Conservation (phyloP, 176 grass and related monocot species). For the Hsuehochloa calcarea region DNA sequence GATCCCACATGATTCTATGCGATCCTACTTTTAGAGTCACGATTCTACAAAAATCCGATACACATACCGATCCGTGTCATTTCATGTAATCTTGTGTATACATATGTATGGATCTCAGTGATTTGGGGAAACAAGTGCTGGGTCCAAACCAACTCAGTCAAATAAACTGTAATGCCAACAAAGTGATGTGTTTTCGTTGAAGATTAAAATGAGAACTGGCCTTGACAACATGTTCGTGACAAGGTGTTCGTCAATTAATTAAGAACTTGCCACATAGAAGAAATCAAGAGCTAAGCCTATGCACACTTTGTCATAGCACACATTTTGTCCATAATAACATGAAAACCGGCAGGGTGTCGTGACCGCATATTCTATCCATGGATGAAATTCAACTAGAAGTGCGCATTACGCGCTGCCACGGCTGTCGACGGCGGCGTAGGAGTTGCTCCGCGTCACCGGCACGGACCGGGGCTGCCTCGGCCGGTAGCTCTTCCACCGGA, state of each 20-base stretch:
- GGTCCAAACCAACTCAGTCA: background rate
- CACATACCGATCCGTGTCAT: too few species aligned
- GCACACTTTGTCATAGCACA: background rate
- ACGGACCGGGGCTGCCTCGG: constrained; percentile 51
- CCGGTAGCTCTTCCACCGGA: constrained; percentile 39
- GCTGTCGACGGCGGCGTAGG: constrained; percentile 34
- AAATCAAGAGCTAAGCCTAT: background rate
- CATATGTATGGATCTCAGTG: background rate
- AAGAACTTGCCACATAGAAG: background rate
- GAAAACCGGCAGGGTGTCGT: background rate
- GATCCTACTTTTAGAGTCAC: too few species aligned
- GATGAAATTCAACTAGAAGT: background rate
- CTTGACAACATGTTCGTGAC: background rate
- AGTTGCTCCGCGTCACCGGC: constrained; percentile 52
- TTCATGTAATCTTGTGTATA: too few species aligned
- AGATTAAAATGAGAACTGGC: background rate
- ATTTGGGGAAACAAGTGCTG: background rate
- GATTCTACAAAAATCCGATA: too few species aligned
- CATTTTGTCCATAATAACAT: too few species aligned
- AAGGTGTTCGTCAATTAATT: background rate
- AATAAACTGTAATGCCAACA: background rate
- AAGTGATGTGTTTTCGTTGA: background rate
- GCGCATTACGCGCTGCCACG: background rate
- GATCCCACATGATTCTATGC: too few species aligned
- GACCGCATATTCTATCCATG: background rate